These are phyloP conservation scores for Cryptococcus depauperatus DNA, from an alignment of 1,284 basidiomycete genomes.

Conservation along the genomic window DNA sequence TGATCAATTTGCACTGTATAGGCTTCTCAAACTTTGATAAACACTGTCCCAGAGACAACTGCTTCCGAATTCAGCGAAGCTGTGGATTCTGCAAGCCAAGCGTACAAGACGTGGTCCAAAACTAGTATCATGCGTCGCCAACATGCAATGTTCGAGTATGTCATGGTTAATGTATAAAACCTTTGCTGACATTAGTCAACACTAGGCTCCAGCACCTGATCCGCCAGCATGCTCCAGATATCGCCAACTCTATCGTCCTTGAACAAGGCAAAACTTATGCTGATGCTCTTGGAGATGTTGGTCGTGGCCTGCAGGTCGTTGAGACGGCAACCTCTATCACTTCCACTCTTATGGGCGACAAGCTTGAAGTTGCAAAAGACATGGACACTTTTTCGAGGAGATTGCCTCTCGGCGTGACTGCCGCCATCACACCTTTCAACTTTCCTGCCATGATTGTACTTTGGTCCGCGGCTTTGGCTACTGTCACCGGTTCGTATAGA, in stretches of 20 bases:
- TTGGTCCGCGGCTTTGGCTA: slow-evolving; percentile 74
- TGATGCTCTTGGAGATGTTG: slow-evolving; percentile 91
- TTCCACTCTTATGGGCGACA: slow-evolving; percentile 75
- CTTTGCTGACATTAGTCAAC: neutral
- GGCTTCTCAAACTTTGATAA: slow-evolving; percentile 83
- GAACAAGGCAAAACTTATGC: slow-evolving; percentile 84
- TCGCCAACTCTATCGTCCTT: slow-evolving; percentile 56
- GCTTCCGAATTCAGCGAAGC: slow-evolving; percentile 72
- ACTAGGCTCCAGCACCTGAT: slow-evolving; percentile 68
- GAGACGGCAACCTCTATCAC: slow-evolving; percentile 81
- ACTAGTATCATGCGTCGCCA: slow-evolving; percentile 81
- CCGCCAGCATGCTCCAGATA: slow-evolving; percentile 59
- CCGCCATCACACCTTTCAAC: slow-evolving; percentile 67
- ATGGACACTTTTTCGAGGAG: slow-evolving; percentile 72
- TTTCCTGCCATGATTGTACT: slow-evolving; percentile 87
- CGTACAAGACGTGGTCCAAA: slow-evolving; percentile 82
- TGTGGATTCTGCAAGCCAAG: slow-evolving; percentile 75
- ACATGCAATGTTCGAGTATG: slow-evolving; percentile 78
- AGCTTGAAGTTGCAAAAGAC: slow-evolving; percentile 89
- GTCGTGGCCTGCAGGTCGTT: slow-evolving; percentile 85
- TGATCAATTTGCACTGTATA: slow-evolving; percentile 31
- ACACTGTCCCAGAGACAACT: slow-evolving; percentile 83
- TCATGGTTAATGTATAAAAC: neutral
- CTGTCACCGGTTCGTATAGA: slow-evolving; percentile 29
- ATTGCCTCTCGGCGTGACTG: slow-evolving; percentile 57